These are phyloP conservation scores for Phyllosticta citriasiana DNA, from an alignment of 2,329 filamentous ascomycete species.

Conservation along the genomic window DNA sequence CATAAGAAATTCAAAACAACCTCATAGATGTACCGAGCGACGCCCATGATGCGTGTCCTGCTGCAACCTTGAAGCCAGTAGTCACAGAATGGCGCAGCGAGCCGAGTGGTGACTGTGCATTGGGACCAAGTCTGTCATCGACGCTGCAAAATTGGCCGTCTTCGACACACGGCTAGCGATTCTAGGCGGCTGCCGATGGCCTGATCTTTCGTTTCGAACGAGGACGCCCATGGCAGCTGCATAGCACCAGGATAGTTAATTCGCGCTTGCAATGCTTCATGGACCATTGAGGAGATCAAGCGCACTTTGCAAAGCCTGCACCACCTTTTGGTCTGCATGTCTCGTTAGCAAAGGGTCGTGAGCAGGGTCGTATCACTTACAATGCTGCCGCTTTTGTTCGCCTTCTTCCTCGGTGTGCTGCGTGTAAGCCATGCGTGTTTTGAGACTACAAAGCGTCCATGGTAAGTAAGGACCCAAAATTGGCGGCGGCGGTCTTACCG, in stretches of 20 bases:
- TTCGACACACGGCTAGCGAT: not conserved
- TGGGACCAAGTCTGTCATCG: not conserved
- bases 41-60: not conserved
- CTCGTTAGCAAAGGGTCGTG: not conserved
- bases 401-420: constrained; percentile 62
- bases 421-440: constrained; percentile 69
- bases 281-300: constrained; percentile 31
- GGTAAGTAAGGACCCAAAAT: not conserved
- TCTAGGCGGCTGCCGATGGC: not conserved
- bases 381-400: constrained; percentile 67
- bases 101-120: not conserved
- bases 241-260: not conserved
- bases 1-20: not conserved
- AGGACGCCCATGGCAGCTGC: not conserved
- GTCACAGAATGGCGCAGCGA: constrained; percentile 2
- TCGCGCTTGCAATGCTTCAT: not conserved
- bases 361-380: constrained; percentile 43
- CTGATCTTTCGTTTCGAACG: not conserved
- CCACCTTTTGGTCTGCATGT: constrained; percentile 33
- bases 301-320: constrained; percentile 40
- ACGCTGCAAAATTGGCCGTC: not conserved
- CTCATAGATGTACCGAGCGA: not conserved
- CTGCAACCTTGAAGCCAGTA: not conserved
- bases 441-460: constrained; percentile 44
- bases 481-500: constrained; percentile 40